phyloP scores from a whole-genome alignment of 2,329 filamentous ascomycete species.

The Fusarium nisikadoi region DNA sequence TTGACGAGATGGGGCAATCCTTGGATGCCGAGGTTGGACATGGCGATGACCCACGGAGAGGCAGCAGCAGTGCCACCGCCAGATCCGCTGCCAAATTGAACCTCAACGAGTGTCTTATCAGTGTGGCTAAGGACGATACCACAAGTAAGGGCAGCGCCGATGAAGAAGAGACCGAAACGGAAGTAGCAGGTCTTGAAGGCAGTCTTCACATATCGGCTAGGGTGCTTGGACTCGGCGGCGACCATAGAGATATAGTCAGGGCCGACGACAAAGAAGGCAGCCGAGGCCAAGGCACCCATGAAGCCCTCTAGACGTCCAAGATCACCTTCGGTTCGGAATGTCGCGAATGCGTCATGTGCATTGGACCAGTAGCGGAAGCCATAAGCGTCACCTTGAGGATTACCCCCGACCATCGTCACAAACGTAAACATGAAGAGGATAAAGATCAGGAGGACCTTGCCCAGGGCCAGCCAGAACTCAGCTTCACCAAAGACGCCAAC shows the following conservation, averaged over 20 bases:
- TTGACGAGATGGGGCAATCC: constrained; percentile 63
- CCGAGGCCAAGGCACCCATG: constrained; percentile 25
- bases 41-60: constrained; percentile 38
- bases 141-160: constrained; percentile 58
- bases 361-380: constrained; percentile 35
- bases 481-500: constrained; percentile 40
- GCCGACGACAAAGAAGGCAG: constrained; percentile 34
- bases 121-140: constrained; percentile 20
- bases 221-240: constrained; percentile 46
- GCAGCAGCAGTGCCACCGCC: constrained; percentile 14
- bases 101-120: constrained; percentile 13
- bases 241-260: constrained; percentile 41
- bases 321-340: constrained; percentile 24
- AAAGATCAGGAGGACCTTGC: constrained; percentile 37
- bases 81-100: constrained; percentile 6
- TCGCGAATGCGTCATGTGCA: constrained; percentile 24
- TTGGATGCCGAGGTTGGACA: constrained; percentile 47
- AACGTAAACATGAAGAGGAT: constrained; percentile 38
- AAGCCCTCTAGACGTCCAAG: constrained; percentile 33
- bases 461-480: constrained; percentile 37
- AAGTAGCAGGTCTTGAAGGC: constrained; percentile 82
- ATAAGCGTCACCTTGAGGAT: constrained; percentile 31
- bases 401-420: constrained; percentile 39
- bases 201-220: constrained; percentile 71
- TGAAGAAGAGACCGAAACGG: constrained; percentile 77